A percentile compares a stretch with the other conserved stretches of the same genome.
phyloP scores from a whole-genome alignment of 495 filamentous ascomycete genomes.

The Penicillium riverlandense region DNA sequence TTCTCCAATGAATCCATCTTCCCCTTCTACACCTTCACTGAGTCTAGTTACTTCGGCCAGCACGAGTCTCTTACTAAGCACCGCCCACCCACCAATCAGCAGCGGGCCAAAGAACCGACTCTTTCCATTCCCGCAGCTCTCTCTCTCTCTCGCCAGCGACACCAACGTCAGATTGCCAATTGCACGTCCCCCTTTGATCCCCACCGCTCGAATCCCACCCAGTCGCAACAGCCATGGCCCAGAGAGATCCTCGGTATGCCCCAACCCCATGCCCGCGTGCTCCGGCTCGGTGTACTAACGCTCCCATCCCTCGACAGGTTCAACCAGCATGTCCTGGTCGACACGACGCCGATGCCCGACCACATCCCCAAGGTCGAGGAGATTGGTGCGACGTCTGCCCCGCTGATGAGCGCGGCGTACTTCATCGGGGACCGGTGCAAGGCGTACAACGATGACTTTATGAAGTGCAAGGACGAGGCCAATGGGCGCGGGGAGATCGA shows the following conservation, averaged over 20 bases:
- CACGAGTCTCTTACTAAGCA: no score
- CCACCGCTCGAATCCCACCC: conserved; percentile 2
- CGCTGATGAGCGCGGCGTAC: conserved; percentile 84
- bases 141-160: conserved; percentile 17
- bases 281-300: conserved; percentile 4
- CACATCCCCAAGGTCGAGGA: conserved; percentile 87
- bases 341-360: conserved; percentile 90
- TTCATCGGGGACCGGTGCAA: conserved; percentile 95
- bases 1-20: no score
- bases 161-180: conserved; percentile 13
- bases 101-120: conserved; percentile 23
- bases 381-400: conserved; percentile 84
- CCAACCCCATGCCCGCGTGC: no score
- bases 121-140: conserved; percentile 20
- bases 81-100: conserved; percentile 21
- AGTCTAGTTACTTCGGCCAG: no score
- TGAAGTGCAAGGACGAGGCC: conserved; percentile 95
- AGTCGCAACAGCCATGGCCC: conserved; percentile 39
- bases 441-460: conserved; percentile 96
- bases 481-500: conserved; percentile 84
- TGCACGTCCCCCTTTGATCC: conserved; percentile 6
- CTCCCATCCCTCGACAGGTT: conserved; percentile 53
- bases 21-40: no score
- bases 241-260: conserved; percentile 42
- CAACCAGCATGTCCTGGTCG: conserved; percentile 85